These are phyloP conservation scores for Pseudonitzschia pungens DNA, from an alignment of 108 stramenopile species.

Conservation along the genomic window DNA sequence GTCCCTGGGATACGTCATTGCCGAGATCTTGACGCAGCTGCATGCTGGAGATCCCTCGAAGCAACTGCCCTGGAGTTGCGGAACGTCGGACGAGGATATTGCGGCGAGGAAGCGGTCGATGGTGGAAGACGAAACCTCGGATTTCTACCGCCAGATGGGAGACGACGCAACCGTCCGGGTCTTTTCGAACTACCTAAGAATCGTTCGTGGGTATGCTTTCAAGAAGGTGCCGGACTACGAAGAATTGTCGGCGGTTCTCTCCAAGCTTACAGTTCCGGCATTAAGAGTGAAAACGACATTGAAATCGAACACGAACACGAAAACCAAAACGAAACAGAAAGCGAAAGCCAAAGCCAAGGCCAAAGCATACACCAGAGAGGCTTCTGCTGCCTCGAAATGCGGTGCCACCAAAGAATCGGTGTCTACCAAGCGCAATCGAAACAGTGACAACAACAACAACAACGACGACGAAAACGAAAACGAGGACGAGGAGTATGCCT, in stretches of 20 bases:
- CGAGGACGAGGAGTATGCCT: constrained; percentile 6
- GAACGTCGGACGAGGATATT: constrained; percentile 64
- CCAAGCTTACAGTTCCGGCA: constrained; percentile 18
- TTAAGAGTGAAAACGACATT: not conserved
- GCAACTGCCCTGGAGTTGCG: constrained; percentile 70
- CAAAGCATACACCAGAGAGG: not conserved
- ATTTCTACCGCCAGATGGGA: constrained; percentile 46
- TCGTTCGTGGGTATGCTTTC: constrained; percentile 50
- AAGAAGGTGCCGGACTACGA: constrained; percentile 70
- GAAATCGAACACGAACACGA: not conserved
- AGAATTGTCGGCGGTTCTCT: constrained; percentile 27
- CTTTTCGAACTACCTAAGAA: constrained; percentile 44
- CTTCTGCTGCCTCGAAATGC: too few relatives aligned
- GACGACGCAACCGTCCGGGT: constrained; percentile 1
- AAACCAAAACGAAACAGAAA: not conserved
- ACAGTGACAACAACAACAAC: not conserved
- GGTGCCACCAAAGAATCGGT: constrained; percentile 16
- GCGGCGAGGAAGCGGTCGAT: constrained; percentile 48
- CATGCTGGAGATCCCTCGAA: constrained; percentile 17
- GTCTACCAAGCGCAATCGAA: not conserved
- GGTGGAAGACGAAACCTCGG: constrained; percentile 47
- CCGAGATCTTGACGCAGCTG: constrained; percentile 58
- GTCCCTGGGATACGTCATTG: constrained; percentile 64
- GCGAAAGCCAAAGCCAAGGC: not conserved
- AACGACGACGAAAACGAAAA: too few relatives aligned